Base-by-base conservation (phyloP, 2,329 filamentous ascomycete genomes). In the Hypoxylon sp. region DNA sequence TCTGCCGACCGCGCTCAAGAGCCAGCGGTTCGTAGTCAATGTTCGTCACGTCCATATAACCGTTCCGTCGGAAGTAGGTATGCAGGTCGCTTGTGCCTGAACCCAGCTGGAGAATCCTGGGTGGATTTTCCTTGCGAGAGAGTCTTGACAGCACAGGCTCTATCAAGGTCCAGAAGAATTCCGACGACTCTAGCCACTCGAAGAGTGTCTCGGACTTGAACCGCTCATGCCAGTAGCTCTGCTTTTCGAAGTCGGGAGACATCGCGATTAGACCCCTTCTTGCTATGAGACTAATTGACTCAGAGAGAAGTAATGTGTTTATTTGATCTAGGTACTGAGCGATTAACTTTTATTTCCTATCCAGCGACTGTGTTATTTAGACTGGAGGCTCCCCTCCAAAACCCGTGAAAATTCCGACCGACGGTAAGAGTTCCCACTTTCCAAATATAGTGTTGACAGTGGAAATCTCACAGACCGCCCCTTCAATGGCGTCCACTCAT, bases 81-180 rank as follows among this genome's bases (percentile, higher is more conserved):
- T 86, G 83, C 31, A 86, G 73, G 67, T 85, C 83, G 74, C 84
- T 86, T 6, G 83, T 86, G 11, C 85, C 85, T 48, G 78, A 82
- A 60, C 85, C 85, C 1, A 86, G 69, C 47, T 86, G 82, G 5
- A 86, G 78, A 67, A 86, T 81, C 15, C 56, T 62, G 13, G 55
- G 56, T 1, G 11, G 71, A 74, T 21, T 78, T 70, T 29, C 74
- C 71, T 2, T 64, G 67, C 19, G 19, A 48, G 13, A 82, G 3
- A 82, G 71, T 0, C 35, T 59, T 6, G 67, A 58, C 3, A 86
- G 78, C 37, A 80, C 68, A 0, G 83, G 82, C 29, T 79, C 74
- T 31, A 84, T 59, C 59, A 84, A 72, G 29, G 74, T 65, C 62
- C 84, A 74, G 68, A 86, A 84, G 11, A 78, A 76, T 0, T 75